Conservation (phyloP, 2,329 filamentous ascomycete species). For the Aspergillus ustus region DNA sequence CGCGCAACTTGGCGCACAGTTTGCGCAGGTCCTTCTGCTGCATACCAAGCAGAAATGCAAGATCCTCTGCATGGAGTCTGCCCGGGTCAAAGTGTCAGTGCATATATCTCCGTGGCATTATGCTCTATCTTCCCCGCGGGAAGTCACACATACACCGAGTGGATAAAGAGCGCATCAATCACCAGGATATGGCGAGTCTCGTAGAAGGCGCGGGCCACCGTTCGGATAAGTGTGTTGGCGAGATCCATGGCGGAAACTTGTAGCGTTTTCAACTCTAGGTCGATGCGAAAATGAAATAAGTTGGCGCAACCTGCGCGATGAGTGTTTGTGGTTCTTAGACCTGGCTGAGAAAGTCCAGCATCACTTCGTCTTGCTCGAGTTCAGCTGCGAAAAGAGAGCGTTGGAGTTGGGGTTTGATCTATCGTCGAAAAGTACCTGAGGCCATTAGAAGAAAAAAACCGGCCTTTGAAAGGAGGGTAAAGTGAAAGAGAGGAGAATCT, state of each 20-base stretch:
- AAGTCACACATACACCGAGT: slow-evolving; percentile 62
- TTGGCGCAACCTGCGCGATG: slow-evolving; percentile 5
- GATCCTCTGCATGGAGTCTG: slow-evolving; percentile 81
- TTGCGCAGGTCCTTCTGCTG: slow-evolving; percentile 92
- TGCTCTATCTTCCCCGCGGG: neutral
- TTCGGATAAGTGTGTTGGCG: slow-evolving; percentile 80
- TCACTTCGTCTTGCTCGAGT: neutral
- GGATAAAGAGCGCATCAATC: slow-evolving; percentile 76
- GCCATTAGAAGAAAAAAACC: neutral
- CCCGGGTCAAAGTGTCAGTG: neutral
- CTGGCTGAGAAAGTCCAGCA: slow-evolving; percentile 5
- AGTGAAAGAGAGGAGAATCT: slow-evolving; percentile 2
- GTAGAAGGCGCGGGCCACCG: slow-evolving; percentile 84
- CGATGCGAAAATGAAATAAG: neutral
- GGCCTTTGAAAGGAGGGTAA: neutral
- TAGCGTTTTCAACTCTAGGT: neutral
- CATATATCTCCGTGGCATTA: neutral
- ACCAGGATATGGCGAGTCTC: slow-evolving; percentile 81
- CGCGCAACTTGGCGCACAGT: slow-evolving; percentile 79
- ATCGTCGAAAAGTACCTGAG: neutral
- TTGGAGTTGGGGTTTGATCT: neutral
- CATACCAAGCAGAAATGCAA: slow-evolving; percentile 84
- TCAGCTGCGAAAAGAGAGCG: neutral
- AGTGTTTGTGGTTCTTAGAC: slow-evolving; percentile 1
- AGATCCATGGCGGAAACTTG: slow-evolving; percentile 59